Conservation (phyloP, 257 asterid species). For the Verbena officinalis region DNA sequence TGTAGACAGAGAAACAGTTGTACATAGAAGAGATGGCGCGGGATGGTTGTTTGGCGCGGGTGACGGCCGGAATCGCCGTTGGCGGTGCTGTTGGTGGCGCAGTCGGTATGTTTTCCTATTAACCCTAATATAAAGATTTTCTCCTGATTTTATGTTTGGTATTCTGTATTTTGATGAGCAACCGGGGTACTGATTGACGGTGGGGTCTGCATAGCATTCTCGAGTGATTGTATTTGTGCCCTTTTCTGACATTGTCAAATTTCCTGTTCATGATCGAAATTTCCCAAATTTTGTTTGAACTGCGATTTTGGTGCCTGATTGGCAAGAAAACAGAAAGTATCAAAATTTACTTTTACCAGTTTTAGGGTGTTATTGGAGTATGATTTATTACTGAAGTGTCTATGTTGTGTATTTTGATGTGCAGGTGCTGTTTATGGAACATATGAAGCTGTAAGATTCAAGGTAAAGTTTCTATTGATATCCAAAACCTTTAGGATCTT, state of each 20-base stretch:
- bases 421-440: constrained; percentile 51
- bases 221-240: too few relatives aligned
- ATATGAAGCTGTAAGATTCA: constrained; percentile 43
- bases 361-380: neutral
- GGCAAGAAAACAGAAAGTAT: neutral
- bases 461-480: constrained; percentile 30
- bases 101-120: constrained; percentile 37
- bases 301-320: neutral
- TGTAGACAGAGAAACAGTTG: neutral
- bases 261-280: neutral
- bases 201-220: too few relatives aligned
- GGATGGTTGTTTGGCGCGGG: constrained; percentile 53
- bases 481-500: neutral
- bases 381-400: neutral
- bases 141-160: too few relatives aligned
- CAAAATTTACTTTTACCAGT: neutral
- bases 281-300: neutral
- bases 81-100: too few relatives aligned
- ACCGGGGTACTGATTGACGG: too few relatives aligned
- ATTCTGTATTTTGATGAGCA: too few relatives aligned
- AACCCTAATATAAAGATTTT: constrained; percentile 6
- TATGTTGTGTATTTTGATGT: constrained; percentile 9
- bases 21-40: constrained; percentile 44
- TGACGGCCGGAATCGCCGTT: constrained; percentile 50
- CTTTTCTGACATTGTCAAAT: too few relatives aligned